These are phyloP conservation scores for Tolypocladium endophyticum DNA, from an alignment of 2,329 filamentous ascomycete genomes.

Conservation along the genomic window DNA sequence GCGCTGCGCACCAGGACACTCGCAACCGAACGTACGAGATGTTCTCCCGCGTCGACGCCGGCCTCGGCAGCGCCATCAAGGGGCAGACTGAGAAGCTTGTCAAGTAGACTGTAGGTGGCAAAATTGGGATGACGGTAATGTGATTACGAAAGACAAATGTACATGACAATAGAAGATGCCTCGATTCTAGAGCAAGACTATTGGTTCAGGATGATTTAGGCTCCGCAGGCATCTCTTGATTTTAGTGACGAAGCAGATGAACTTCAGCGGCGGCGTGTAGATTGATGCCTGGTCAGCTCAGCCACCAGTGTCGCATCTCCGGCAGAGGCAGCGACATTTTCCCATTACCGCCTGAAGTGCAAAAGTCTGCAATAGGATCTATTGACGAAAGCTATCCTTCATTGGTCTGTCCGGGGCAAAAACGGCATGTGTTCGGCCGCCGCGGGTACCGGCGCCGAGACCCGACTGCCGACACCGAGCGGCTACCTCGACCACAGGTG, in stretches of 20 bases:
- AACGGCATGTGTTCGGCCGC: not conserved
- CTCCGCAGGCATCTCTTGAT: not conserved
- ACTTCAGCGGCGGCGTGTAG: not conserved
- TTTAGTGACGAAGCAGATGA: not conserved
- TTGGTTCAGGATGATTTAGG: not conserved
- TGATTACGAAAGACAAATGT: not conserved
- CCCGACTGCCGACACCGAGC: not conserved
- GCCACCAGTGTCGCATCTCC: not conserved
- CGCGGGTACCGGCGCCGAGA: not conserved
- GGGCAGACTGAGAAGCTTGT: conserved; percentile 39
- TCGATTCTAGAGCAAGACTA: not conserved
- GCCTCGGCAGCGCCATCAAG: conserved; percentile 41
- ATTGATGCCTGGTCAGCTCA: not conserved
- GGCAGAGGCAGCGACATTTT: too few species aligned
- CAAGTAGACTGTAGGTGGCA: conserved; percentile 4
- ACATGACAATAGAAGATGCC: not conserved
- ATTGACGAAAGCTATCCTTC: not conserved
- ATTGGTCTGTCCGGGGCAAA: not conserved
- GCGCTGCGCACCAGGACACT: conserved; percentile 40
- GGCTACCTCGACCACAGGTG: not conserved
- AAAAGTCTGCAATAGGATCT: not conserved
- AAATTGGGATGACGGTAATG: not conserved
- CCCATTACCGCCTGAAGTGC: too few species aligned
- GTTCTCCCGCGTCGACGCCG: conserved; percentile 45
- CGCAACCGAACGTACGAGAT: conserved; percentile 49